Evolutionary conservation across 2,329 filamentous ascomycete species (phyloP).

Genomic region (Lachnellula occidentalis): DNA sequence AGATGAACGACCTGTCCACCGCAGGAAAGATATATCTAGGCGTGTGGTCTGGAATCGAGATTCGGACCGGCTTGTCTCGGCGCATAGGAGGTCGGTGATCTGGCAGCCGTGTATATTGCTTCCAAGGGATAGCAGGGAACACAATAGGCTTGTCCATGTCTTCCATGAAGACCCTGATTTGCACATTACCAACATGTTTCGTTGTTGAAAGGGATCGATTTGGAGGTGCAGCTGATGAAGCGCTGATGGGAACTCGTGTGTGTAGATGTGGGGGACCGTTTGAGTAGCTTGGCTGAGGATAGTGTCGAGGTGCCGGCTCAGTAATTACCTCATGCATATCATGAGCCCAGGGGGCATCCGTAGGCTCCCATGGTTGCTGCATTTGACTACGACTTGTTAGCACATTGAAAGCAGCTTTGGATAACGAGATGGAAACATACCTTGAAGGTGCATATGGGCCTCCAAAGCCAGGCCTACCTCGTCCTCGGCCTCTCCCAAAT

Average conservation of each 20-base stretch:
- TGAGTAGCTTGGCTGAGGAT: conserved; percentile 17
- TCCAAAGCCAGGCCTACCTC: conserved; percentile 52
- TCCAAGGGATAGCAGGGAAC: conserved; percentile 73
- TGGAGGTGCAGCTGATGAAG: conserved; percentile 57
- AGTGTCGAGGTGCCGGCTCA: conserved; percentile 34
- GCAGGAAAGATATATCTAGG: conserved; percentile 90
- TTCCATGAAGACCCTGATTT: conserved; percentile 75
- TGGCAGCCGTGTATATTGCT: conserved; percentile 88
- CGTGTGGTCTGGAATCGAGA: conserved; percentile 75
- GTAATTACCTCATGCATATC: conserved; percentile 80
- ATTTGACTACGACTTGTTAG: conserved; percentile 35
- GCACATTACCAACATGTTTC: conserved; percentile 75
- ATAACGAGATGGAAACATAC: conserved; percentile 43
- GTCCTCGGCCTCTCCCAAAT: conserved; percentile 59
- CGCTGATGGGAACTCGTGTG: conserved; percentile 24
- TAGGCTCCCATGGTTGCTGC: conserved; percentile 50
- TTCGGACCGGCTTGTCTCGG: conserved; percentile 91
- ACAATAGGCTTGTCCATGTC: conserved; percentile 65
- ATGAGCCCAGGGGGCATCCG: conserved; percentile 79
- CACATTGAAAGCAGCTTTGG: conserved; percentile 9
- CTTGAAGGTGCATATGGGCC: conserved; percentile 55
- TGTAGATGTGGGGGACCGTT: conserved; percentile 36
- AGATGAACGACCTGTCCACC: conserved; percentile 88
- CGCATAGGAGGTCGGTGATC: conserved; percentile 91
- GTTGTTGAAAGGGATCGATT: conserved; percentile 79